These are phyloP conservation scores for Kazachstania viticola DNA, from an alignment of 805 yeast genomes.

Conservation along the genomic window DNA sequence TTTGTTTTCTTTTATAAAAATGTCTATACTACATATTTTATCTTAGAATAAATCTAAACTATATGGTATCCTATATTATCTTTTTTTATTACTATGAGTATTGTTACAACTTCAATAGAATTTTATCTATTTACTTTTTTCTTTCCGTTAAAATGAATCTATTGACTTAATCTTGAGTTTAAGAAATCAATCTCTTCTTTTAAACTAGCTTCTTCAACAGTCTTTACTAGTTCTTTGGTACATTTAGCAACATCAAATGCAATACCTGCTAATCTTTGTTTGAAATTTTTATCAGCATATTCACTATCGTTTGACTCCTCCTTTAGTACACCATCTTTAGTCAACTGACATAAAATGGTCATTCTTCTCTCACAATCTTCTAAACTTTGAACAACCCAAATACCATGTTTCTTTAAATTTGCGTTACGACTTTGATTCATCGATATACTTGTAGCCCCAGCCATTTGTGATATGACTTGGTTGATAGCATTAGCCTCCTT, in stretches of 20 bases:
- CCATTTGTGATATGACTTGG: constrained; percentile 72
- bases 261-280: constrained; percentile 89
- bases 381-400: constrained; percentile 79
- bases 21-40: too few species aligned
- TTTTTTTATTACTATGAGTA: too few species aligned
- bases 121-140: not conserved
- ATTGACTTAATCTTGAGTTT: constrained; percentile 44
- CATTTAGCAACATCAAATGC: constrained; percentile 95
- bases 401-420: constrained; percentile 79
- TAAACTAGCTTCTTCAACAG: constrained; percentile 88
- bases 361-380: constrained; percentile 79
- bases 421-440: constrained; percentile 84
- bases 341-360: constrained; percentile 50
- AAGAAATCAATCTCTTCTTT: constrained; percentile 75
- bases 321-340: constrained; percentile 23
- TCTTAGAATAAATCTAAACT: too few species aligned
- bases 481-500: constrained; percentile 67
- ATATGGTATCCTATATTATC: too few species aligned
- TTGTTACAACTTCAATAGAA: constrained; percentile 1
- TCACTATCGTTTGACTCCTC: constrained; percentile 37
- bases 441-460: constrained; percentile 74
- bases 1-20: too few species aligned
- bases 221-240: constrained; percentile 89
- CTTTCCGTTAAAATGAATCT: too few species aligned
- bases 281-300: constrained; percentile 78